A percentile compares a stretch with the other conserved stretches of the same genome.
Evolutionary conservation across 169 alveolate genomes (phyloP).

Genomic region (Condylostoma magnum): DNA sequence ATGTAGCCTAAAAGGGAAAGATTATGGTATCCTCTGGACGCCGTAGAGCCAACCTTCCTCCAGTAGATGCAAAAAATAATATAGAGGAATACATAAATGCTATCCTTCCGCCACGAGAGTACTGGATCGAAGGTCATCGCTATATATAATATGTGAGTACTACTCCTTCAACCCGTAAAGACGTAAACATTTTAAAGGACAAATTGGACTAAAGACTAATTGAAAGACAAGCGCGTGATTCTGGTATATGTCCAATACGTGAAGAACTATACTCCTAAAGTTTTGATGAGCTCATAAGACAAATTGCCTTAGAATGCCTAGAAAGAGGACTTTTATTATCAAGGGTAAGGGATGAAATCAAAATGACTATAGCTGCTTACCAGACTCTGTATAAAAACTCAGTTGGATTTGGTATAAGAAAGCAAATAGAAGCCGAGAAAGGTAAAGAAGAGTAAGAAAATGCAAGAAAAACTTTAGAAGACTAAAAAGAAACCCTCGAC

Average conservation of each 20-base stretch:
- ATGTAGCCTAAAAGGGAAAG: neutral
- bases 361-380: conserved; percentile 83
- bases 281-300: conserved; percentile 85
- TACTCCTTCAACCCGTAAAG: conserved; percentile 72
- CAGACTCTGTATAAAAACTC: conserved; percentile 79
- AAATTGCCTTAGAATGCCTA: conserved; percentile 83
- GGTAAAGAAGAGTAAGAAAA: conserved; percentile 72
- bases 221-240: conserved; percentile 87
- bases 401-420: conserved; percentile 74
- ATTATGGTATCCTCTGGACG: conserved; percentile 18
- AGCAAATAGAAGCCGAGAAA: conserved; percentile 76
- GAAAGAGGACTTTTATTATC: conserved; percentile 79
- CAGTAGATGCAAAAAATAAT: conserved; percentile 75
- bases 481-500: conserved; percentile 46
- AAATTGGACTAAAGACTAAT: conserved; percentile 77
- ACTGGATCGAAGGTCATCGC: conserved; percentile 62
- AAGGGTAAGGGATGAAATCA: conserved; percentile 84
- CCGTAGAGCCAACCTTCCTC: conserved; percentile 53
- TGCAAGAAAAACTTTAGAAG: conserved; percentile 52
- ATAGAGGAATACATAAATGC: conserved; percentile 75
- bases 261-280: conserved; percentile 86
- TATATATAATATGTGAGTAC: conserved; percentile 67
- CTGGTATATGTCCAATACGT: conserved; percentile 88
- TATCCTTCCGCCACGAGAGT: conserved; percentile 79
- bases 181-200: conserved; percentile 74